phyloP scores from a whole-genome alignment of 495 filamentous ascomycete species.

The Penicillium herquei region DNA sequence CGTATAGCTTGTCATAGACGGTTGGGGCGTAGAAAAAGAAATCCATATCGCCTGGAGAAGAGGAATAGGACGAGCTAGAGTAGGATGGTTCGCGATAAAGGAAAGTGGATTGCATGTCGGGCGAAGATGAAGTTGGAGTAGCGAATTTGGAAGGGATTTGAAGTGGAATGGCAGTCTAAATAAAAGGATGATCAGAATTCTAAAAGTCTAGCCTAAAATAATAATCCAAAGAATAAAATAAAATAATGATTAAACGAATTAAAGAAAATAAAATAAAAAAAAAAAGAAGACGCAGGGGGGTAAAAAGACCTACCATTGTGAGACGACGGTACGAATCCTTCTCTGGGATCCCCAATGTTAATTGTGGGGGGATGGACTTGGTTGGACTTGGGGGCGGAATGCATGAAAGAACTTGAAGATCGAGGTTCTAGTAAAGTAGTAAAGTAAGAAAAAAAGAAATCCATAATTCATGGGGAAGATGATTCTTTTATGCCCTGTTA shows the following conservation, averaged over 20 bases:
- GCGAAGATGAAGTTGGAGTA: background rate
- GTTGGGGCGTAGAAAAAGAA: constrained; percentile 27
- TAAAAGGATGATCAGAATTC: constrained; percentile 12
- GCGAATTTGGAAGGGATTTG: constrained; percentile 6
- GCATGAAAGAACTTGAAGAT: background rate
- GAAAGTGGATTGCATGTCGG: constrained; percentile 30
- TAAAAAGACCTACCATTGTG: constrained; percentile 21
- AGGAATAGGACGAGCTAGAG: constrained; percentile 25
- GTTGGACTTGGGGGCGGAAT: constrained; percentile 3
- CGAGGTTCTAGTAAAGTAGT: too few species aligned
- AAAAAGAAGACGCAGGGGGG: background rate
- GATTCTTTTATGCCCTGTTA: background rate
- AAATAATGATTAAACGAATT: background rate
- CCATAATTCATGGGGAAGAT: background rate
- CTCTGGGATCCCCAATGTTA: background rate
- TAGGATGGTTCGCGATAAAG: constrained; percentile 22
- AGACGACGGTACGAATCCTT: constrained; percentile 23
- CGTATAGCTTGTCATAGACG: constrained; percentile 22
- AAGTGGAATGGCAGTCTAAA: constrained; percentile 15
- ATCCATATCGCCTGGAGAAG: constrained; percentile 28
- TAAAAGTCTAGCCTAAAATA: constrained; percentile 1
- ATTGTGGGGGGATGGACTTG: constrained; percentile 2
- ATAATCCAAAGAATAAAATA: background rate
- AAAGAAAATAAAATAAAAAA: background rate
- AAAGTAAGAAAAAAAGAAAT: background rate